Evolutionary conservation across 2,329 filamentous ascomycete genomes (phyloP), one percentile per base, ranked within the genome.

Genomic region (Venturia oleaginea): DNA sequence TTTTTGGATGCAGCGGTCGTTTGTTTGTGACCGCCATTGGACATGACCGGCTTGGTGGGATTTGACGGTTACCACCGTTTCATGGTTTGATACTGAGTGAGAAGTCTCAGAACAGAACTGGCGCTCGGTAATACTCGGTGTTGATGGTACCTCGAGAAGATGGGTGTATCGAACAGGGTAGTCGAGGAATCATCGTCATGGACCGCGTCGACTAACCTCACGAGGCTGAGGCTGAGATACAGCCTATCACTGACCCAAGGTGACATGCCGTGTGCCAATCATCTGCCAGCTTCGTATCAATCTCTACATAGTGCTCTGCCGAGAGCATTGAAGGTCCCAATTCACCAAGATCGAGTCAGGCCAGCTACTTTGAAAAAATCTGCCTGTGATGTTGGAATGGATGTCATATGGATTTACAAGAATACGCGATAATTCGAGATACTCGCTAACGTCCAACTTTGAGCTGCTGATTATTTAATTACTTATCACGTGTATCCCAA

Each of bases 1-100:
- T 57, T 57, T 30, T 57, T 57, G 27, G 51, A 57, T 57, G 51
- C 51, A 57, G 51, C 51, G 30, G 51, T 34, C 51, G 51, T 57
- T 57, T 15, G 51, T 57, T 57, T 57, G 17, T 57, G 51, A 57
- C 51, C 19, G 51, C 51, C 51, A 57, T 57, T 57, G 51, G 30
- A 57, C 51, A 57, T 57, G 51, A 34, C 51, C 30, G 51, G 30
- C 51, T 57, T 57, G 51, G 19, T 57, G 27, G 11, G 17, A 34
- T 2, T 7, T 1, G 6, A 57, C 8, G 51, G 10, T 19, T 57
- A 57, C 17, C 15, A 22, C 5, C 22, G 27, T n/a, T 57, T 32
- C 51, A 57, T 57, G 51, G 27, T 57, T 57, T 55, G 27, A 34
- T 57, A 22, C 4, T 34, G 51, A 34, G 19, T 30, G 30, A 34